A percentile compares a stretch with the other conserved stretches of the same genome.
Evolutionary conservation across 305 asterid species (phyloP).

Genomic region (Fraxinus dipetala): DNA sequence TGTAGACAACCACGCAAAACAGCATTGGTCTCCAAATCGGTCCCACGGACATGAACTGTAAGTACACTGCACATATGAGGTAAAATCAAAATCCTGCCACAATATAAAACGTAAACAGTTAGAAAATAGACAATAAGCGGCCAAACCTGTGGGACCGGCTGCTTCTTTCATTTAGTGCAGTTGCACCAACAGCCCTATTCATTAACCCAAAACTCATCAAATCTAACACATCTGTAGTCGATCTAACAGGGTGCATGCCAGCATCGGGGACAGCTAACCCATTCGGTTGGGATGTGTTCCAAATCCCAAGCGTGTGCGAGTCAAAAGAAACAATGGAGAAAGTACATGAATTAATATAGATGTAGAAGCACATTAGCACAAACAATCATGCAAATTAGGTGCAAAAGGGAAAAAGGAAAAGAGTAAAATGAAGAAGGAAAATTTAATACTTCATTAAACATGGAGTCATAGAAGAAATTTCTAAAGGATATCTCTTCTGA

Average conservation of each 20-base stretch:
- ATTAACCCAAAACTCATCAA: constrained; percentile 77
- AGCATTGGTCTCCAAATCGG: constrained; percentile 73
- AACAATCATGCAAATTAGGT: constrained; percentile 14
- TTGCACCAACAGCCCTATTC: constrained; percentile 92
- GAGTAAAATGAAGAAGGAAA: constrained; percentile 8
- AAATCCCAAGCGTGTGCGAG: constrained; percentile 93
- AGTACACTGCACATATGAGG: constrained; percentile 57
- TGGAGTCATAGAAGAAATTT: constrained; percentile 12
- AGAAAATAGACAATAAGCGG: background rate
- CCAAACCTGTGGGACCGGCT: constrained; percentile 92
- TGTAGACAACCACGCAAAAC: constrained; percentile 85
- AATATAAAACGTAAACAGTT: constrained; percentile 14
- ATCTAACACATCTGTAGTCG: constrained; percentile 76
- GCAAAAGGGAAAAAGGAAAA: constrained; percentile 5
- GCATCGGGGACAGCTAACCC: constrained; percentile 98
- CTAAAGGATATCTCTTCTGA: constrained; percentile 89
- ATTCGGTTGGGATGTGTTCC: constrained; percentile 84
- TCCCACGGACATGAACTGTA: constrained; percentile 87
- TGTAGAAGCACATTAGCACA: constrained; percentile 3
- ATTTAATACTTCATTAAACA: constrained; percentile 13
- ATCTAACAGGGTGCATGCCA: constrained; percentile 81
- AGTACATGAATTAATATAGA: constrained; percentile 11
- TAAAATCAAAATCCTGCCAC: constrained; percentile 23
- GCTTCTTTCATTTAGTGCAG: constrained; percentile 94
- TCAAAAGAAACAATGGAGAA: constrained; percentile 51